A percentile compares a stretch with the other conserved stretches of the same genome.
These are phyloP conservation scores for Basipetospora chlamydospora DNA, from an alignment of 2,329 filamentous ascomycete genomes.

Conservation along the genomic window DNA sequence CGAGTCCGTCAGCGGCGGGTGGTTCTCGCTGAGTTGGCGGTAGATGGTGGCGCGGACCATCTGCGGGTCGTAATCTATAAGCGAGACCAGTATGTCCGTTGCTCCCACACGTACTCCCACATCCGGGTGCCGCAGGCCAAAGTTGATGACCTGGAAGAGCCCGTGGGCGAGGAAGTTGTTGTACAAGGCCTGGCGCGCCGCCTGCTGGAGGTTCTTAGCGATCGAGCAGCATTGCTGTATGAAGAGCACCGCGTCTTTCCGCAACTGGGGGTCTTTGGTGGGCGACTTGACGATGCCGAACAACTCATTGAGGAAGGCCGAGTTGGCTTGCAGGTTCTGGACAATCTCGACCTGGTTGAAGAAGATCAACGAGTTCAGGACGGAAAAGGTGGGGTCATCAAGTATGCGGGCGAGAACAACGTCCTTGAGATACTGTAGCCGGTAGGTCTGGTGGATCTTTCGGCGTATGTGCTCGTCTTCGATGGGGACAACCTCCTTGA, in stretches of 20 bases:
- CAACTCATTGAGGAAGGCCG: slow-evolving; percentile 64
- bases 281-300: slow-evolving; percentile 69
- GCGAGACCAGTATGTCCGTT: slow-evolving; percentile 81
- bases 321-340: slow-evolving; percentile 78
- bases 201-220: slow-evolving; percentile 84
- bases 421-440: slow-evolving; percentile 91
- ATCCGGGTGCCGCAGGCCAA: slow-evolving; percentile 73
- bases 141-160: slow-evolving; percentile 79
- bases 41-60: slow-evolving; percentile 92
- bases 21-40: slow-evolving; percentile 77
- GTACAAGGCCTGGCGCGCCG: slow-evolving; percentile 67
- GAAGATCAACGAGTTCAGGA: slow-evolving; percentile 95
- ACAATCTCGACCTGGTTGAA: slow-evolving; percentile 99
- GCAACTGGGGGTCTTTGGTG: slow-evolving; percentile 51
- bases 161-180: slow-evolving; percentile 82
- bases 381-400: slow-evolving; percentile 93
- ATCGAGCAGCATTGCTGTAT: slow-evolving; percentile 93
- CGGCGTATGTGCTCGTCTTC: slow-evolving; percentile 65
- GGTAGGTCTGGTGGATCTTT: slow-evolving; percentile 95
- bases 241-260: slow-evolving; percentile 90
- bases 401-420: slow-evolving; percentile 94
- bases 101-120: slow-evolving; percentile 79
- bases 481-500: slow-evolving; percentile 92
- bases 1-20: slow-evolving; percentile 75
- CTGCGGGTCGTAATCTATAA: slow-evolving; percentile 89